Evolutionary conservation across 768 basidiomycete genomes (phyloP), one percentile per base, ranked within the genome.

Genomic region (Kwoniella sp.): DNA sequence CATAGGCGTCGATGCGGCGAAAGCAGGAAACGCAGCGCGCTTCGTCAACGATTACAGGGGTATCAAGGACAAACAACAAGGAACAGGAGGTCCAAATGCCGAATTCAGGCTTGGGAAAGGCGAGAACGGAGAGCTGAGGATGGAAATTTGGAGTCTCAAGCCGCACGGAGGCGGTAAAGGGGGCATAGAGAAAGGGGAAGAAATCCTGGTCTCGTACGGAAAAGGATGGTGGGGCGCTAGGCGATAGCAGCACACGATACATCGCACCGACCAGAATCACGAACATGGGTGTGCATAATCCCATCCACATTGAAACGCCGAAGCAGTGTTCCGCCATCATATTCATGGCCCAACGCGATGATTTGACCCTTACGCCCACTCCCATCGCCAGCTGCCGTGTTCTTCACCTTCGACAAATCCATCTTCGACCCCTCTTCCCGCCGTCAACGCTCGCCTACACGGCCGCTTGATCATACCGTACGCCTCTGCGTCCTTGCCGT

Each of bases 11-110:
- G 93, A 96, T 77, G 92, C 92, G 22, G 83, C 83, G 29, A 70
- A 50, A 2, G 86, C 86, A 83, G 93, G 93, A 29, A 96, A 94
- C 81, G 91, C 93, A 79, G 89, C 89, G 0, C 84, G 93, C 73
- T 93, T 95, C 76, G 84, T 92, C 64, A 96, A 96, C 72, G 93
- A 95, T 82, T 97, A 89, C 81, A 85, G 93, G 61, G 91, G 92
- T 1, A 83, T 93, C n/a, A 51, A 51, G 23, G 50, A 86, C 41
- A 45, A 45, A 20, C 41, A 45, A 45, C 41, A 45, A 45, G 41
- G 34, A 34, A 5, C 5, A 34, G 64, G 22, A 31, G 53, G 17
- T 30, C 72, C 77, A 0, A 80, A 80, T 58, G 73, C 72, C 2
- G 77, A 80, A 65, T 80, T 80, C 58, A 61, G 74, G 25, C 29